Percentiles rank a stretch among this genome's conserved stretches.
Conservation (phyloP, 2,329 filamentous ascomycete species). For the Pyrenochaeta sp. region DNA sequence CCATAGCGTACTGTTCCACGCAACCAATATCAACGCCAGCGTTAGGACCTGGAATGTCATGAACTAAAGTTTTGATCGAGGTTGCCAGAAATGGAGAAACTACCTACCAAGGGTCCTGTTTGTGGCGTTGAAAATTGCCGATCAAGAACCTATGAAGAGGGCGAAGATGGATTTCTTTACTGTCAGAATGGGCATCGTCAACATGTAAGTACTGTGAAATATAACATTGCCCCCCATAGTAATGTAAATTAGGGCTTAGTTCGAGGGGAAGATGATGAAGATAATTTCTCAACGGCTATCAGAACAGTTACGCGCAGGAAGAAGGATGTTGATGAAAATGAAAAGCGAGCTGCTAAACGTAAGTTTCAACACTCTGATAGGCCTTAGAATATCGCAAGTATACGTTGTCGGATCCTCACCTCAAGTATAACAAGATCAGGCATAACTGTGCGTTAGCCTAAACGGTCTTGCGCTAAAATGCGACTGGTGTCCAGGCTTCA, state of each 20-base stretch:
- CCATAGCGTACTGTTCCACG: neutral
- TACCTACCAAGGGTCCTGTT: slow-evolving; percentile 35
- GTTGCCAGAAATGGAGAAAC: neutral
- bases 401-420: neutral
- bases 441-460: too few relatives aligned
- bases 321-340: slow-evolving; percentile 58
- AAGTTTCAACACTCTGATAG: neutral
- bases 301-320: slow-evolving; percentile 64
- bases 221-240: neutral
- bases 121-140: slow-evolving; percentile 73
- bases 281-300: slow-evolving; percentile 70
- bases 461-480: too few relatives aligned
- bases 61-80: neutral
- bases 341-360: slow-evolving; percentile 49
- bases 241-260: slow-evolving; percentile 32
- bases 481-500: neutral
- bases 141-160: slow-evolving; percentile 70
- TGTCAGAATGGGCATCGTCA: slow-evolving; percentile 84
- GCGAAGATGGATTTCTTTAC: slow-evolving; percentile 79
- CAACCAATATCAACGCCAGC: neutral
- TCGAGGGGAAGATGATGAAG: slow-evolving; percentile 64
- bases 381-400: too few relatives aligned
- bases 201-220: slow-evolving; percentile 62
- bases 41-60: neutral
- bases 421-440: too few relatives aligned